phyloP scores from a whole-genome alignment of 768 basidiomycete species.

The Boletus pseudopeckii region DNA sequence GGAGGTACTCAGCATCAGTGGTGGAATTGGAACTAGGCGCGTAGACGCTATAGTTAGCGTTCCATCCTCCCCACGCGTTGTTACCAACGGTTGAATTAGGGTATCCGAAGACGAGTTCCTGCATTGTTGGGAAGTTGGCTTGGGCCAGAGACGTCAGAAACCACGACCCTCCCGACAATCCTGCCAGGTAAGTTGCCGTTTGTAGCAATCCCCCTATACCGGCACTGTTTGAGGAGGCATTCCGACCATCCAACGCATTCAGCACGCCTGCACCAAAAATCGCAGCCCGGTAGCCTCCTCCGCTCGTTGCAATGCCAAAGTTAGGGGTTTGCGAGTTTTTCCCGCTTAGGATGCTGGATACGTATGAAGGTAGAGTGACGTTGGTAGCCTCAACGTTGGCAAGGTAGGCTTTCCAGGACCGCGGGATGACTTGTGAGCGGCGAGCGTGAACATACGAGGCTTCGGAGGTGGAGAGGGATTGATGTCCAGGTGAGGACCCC shows the following conservation, averaged over 20 bases:
- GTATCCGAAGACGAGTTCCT: constrained; percentile 37
- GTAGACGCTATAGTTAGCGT: constrained; percentile 20
- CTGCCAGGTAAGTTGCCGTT: constrained; percentile 49
- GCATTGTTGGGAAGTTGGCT: constrained; percentile 39
- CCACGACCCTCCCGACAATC: constrained; percentile 46
- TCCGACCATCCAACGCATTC: constrained; percentile 48
- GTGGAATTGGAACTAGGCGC: constrained; percentile 19
- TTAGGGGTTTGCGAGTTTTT: constrained; percentile 28
- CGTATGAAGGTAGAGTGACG: constrained; percentile 33
- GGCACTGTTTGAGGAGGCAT: constrained; percentile 36
- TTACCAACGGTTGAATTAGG: constrained; percentile 11
- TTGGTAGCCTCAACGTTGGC: constrained; percentile 33
- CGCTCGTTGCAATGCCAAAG: constrained; percentile 50
- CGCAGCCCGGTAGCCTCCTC: constrained; percentile 57
- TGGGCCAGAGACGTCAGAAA: constrained; percentile 39
- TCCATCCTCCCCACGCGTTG: constrained; percentile 34
- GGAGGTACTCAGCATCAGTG: constrained; percentile 17
- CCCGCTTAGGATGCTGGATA: constrained; percentile 29
- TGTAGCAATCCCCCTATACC: constrained; percentile 54
- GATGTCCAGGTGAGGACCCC: constrained; percentile 20
- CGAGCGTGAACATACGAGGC: constrained; percentile 35
- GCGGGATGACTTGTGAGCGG: constrained; percentile 33
- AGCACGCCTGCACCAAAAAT: constrained; percentile 51
- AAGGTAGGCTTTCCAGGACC: constrained; percentile 41
- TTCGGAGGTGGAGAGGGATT: constrained; percentile 37